Evolutionary conservation across 208 protist species (phyloP), one percentile per base, ranked within the genome.

Genomic region (Leishmania tropica): DNA sequence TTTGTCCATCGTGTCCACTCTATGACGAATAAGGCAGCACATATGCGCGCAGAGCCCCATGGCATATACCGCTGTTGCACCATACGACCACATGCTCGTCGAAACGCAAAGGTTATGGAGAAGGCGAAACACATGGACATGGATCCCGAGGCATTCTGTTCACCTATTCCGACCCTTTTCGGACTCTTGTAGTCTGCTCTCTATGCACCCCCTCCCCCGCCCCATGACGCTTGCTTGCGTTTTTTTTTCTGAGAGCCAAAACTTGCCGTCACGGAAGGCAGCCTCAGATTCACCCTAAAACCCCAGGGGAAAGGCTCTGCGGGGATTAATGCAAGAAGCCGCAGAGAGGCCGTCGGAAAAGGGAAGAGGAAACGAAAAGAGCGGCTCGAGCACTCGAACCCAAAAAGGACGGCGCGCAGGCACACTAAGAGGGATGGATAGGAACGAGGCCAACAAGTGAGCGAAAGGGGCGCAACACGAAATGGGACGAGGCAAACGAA

Each of bases 401-500:
- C 53, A 2, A 0, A 58, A 58, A 0, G 53, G 24, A 58, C 19
- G 7, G 53, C 53, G 53, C 19, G 24, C 53, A 28, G 19, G 53
- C 53, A 24, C 19, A 58, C 19, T 5, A n/a, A 62, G 56, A 62
- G 56, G 4, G 8, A 28, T 62, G 31, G 6, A 62, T 31, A 31
- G 6, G 10, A 62, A 15, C 2, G 19, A 62, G 1, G 24, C 40
- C 40, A 1, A 42, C 19, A 62, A 31, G 28, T 21, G 56, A 3
- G 19, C 3, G 28, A 62, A 35, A 10, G 35, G 28, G 64, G 31
- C 21, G 31, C 21, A 35, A 37, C 64, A 24, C 64, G 10, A 70
- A 42, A 31, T 6, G 35, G 31, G n/a, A 42, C 11, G 31, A 70
- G n/a, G 40, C 40, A 56, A 84, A 76, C 76, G 37, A 80, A 76